A percentile compares a stretch with the other conserved stretches of the same genome.
Evolutionary conservation across 352 stramenopile species (phyloP).

Genomic region (Saprolegnia diclina): DNA sequence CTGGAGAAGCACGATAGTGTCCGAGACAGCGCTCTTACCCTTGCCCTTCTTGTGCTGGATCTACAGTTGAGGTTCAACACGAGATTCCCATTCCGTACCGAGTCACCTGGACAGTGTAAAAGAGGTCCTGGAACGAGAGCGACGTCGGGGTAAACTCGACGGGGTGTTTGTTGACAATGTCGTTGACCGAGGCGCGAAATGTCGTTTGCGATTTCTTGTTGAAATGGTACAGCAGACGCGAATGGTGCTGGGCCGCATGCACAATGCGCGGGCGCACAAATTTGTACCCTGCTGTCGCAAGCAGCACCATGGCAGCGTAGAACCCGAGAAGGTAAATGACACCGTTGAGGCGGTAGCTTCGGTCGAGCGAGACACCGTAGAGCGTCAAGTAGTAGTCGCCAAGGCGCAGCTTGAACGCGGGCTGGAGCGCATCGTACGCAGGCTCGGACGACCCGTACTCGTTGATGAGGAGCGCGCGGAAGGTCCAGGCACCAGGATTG

Average conservation of each 20-base stretch:
- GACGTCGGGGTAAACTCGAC: slow-evolving; percentile 19
- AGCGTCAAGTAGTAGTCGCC: slow-evolving; percentile 24
- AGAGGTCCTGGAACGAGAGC: slow-evolving; percentile 19
- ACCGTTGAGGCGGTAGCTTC: not conserved
- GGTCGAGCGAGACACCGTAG: not conserved
- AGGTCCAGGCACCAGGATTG: slow-evolving; percentile 23
- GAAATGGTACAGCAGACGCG: not conserved
- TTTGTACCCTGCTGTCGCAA: not conserved
- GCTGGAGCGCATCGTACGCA: slow-evolving; percentile 11
- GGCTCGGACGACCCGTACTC: slow-evolving; percentile 10
- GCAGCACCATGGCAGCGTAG: slow-evolving; percentile 1
- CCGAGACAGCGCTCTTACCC: not conserved
- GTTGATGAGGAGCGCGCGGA: slow-evolving; percentile 22
- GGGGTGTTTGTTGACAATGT: not conserved
- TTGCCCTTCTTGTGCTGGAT: slow-evolving; percentile 8
- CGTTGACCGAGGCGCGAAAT: not conserved
- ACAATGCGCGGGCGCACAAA: not conserved
- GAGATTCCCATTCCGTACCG: not conserved
- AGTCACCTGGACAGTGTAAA: slow-evolving; percentile 18
- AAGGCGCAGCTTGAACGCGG: slow-evolving; percentile 1
- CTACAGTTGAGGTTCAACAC: not conserved
- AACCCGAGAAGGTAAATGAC: slow-evolving; percentile 10
- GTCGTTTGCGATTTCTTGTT: not conserved
- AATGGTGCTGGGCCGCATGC: not conserved
- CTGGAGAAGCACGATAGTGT: slow-evolving; percentile 27